Percentiles rank a stretch among this genome's conserved stretches.
phyloP scores from a whole-genome alignment of 352 stramenopile species.

The Halophytophthora batemanensis region DNA sequence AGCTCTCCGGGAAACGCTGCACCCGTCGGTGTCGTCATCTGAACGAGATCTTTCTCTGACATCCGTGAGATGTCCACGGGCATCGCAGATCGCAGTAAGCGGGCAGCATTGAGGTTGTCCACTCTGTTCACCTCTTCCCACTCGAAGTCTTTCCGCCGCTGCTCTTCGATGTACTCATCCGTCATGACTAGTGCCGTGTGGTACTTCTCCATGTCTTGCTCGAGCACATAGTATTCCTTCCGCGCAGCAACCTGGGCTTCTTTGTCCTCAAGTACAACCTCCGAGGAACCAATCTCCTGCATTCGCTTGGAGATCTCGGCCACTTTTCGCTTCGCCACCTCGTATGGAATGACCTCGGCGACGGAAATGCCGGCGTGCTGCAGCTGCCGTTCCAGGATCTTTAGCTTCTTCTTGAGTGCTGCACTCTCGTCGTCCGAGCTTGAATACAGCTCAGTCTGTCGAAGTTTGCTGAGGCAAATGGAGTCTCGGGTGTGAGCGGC shows the following conservation, averaged over 20 bases:
- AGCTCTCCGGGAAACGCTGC: conserved; percentile 59
- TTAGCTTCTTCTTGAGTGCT: conserved; percentile 61
- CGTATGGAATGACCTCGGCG: conserved; percentile 89
- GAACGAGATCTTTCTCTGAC: conserved; percentile 67
- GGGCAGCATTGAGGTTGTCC: conserved; percentile 53
- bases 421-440: conserved; percentile 43
- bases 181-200: conserved; percentile 87
- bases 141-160: conserved; percentile 53
- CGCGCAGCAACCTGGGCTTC: conserved; percentile 40
- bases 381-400: conserved; percentile 70
- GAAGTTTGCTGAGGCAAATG: conserved; percentile 49
- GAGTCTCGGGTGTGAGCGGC: conserved; percentile 53
- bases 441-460: conserved; percentile 34
- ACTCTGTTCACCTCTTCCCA: conserved; percentile 67
- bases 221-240: conserved; percentile 85
- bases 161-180: conserved; percentile 88
- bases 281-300: conserved; percentile 77
- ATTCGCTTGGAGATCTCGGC: conserved; percentile 75
- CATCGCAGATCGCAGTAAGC: conserved; percentile 64
- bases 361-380: conserved; percentile 76
- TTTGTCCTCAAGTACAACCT: conserved; percentile 55
- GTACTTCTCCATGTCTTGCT: conserved; percentile 91
- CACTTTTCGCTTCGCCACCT: conserved; percentile 74
- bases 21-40: conserved; percentile 54
- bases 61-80: conserved; percentile 80